A percentile compares a stretch with the other conserved stretches of the same genome.
Evolutionary conservation across 2,329 filamentous ascomycete genomes (phyloP).

Genomic region (Pseudocercospora musae): DNA sequence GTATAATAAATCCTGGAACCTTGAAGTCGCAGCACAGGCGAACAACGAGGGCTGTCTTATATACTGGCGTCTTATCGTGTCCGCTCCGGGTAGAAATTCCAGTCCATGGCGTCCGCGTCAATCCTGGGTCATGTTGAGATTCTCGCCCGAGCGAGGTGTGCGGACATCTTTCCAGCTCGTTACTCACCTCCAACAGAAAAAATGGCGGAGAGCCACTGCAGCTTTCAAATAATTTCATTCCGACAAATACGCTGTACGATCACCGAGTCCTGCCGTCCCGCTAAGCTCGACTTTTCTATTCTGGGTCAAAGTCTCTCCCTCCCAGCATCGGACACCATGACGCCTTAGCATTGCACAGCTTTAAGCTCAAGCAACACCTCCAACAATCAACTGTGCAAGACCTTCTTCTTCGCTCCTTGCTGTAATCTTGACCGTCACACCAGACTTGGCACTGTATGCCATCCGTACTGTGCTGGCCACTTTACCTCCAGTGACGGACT

Average conservation of each 20-base stretch:
- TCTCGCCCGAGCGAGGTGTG: no score
- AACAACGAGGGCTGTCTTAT: no score
- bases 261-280: background rate
- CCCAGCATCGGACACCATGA: background rate
- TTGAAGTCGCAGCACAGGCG: no score
- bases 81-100: no score
- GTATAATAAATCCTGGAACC: no score
- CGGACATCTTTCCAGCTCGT: no score
- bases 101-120: no score
- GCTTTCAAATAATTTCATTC: background rate
- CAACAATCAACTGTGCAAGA: constrained; percentile 78
- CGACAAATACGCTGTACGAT: background rate
- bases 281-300: constrained; percentile 5
- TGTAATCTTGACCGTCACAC: constrained; percentile 93
- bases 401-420: constrained; percentile 90
- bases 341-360: background rate
- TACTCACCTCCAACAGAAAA: background rate
- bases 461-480: constrained; percentile 86
- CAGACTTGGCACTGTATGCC: constrained; percentile 88
- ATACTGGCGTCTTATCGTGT: no score
- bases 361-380: constrained; percentile 68
- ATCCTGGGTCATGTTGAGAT: no score
- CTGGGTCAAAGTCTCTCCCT: background rate
- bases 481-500: constrained; percentile 85
- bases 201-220: background rate